phyloP scores from a whole-genome alignment of 768 basidiomycete genomes.

The Kwoniella sp. region DNA sequence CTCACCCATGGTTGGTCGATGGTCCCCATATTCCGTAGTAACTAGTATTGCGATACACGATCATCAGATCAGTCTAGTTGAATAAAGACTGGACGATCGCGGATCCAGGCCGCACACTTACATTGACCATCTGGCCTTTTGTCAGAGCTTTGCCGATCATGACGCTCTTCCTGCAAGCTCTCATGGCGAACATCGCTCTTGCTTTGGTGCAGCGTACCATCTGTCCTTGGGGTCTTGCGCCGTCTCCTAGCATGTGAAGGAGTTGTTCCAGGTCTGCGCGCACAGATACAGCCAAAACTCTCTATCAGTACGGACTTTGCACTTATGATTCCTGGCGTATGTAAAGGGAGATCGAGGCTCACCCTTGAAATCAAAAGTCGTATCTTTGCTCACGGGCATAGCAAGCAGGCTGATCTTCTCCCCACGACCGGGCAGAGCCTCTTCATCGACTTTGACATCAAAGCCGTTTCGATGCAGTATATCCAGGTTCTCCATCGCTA shows the following conservation, averaged over 20 bases:
- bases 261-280: constrained; percentile 87
- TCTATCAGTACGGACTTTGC: constrained; percentile 1
- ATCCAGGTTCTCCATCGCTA: constrained; percentile 84
- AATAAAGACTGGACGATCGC: not conserved
- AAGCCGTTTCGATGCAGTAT: constrained; percentile 85
- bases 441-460: constrained; percentile 68
- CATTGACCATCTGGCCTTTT: constrained; percentile 70
- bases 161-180: constrained; percentile 92
- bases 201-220: constrained; percentile 93
- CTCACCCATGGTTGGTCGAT: constrained; percentile 60
- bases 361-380: constrained; percentile 88
- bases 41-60: constrained; percentile 7
- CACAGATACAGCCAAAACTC: constrained; percentile 21
- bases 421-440: constrained; percentile 58
- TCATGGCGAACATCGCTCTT: constrained; percentile 91
- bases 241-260: constrained; percentile 77
- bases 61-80: too few relatives aligned
- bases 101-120: constrained; percentile 27
- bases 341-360: constrained; percentile 13
- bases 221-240: constrained; percentile 65
- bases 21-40: constrained; percentile 57
- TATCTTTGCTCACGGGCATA: constrained; percentile 88
- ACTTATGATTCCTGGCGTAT: not conserved
- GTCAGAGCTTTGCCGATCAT: constrained; percentile 91
- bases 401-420: constrained; percentile 68